phyloP scores from a whole-genome alignment of 352 stramenopile species.

The Phytophthora sp. region DNA sequence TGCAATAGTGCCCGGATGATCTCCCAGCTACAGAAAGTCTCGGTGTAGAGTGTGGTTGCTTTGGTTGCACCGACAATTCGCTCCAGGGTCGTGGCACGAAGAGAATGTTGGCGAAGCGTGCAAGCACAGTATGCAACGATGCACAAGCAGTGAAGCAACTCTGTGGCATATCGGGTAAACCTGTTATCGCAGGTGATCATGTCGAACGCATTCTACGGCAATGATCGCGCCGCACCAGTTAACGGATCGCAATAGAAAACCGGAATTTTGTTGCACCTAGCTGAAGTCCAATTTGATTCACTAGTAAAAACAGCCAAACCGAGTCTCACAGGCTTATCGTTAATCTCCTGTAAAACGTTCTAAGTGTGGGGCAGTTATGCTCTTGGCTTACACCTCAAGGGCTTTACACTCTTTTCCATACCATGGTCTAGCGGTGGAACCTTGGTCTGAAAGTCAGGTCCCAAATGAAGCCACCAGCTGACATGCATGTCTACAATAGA shows the following conservation, averaged over 20 bases:
- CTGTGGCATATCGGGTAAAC: background rate
- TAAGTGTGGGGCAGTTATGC: slow-evolving; percentile 8
- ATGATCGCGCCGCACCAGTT: slow-evolving; percentile 32
- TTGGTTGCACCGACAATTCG: slow-evolving; percentile 5
- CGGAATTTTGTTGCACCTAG: slow-evolving; percentile 24
- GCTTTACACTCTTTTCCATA: slow-evolving; percentile 1
- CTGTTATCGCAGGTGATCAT: slow-evolving; percentile 2
- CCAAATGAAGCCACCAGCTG: background rate
- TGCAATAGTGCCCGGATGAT: slow-evolving; percentile 34
- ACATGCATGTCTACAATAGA: slow-evolving; percentile 11
- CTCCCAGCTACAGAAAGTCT: slow-evolving; percentile 39
- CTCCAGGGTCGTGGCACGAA: slow-evolving; percentile 4
- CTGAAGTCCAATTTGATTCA: slow-evolving; percentile 28
- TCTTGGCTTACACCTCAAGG: slow-evolving; percentile 7
- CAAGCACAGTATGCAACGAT: slow-evolving; percentile 16
- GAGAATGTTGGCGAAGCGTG: slow-evolving; percentile 8
- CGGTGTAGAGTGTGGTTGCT: slow-evolving; percentile 28
- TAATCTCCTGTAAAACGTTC: slow-evolving; percentile 9
- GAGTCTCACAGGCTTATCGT: slow-evolving; percentile 10
- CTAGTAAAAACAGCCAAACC: slow-evolving; percentile 18
- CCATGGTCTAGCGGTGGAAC: background rate
- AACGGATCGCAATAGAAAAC: slow-evolving; percentile 19
- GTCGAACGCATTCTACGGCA: background rate
- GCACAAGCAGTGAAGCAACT: slow-evolving; percentile 5
- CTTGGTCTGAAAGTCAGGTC: background rate